Evolutionary conservation across 1,284 basidiomycete genomes (phyloP).

Genomic region (Blastosporella zonata): DNA sequence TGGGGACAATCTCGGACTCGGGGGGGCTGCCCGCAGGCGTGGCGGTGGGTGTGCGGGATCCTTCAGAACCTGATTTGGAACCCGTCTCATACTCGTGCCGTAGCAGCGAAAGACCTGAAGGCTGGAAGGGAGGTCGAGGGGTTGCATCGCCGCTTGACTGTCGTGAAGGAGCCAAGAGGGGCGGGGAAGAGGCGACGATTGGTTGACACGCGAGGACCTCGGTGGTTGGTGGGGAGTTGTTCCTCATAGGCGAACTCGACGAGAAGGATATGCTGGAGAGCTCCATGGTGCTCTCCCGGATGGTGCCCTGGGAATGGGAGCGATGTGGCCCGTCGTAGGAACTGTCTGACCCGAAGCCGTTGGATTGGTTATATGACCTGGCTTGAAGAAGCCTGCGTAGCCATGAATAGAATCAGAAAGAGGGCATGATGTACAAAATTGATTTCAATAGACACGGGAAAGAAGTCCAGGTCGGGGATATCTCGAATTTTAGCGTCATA

Average conservation of each 20-base stretch:
- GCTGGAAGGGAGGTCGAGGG: conserved; percentile 17
- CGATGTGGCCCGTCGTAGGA: conserved; percentile 12
- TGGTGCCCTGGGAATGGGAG: conserved; percentile 53
- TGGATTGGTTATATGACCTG: conserved; percentile 32
- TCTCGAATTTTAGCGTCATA: conserved; percentile 3
- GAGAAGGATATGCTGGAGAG: conserved; percentile 54
- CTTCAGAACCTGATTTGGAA: conserved; percentile 12
- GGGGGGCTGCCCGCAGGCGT: no score
- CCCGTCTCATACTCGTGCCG: conserved; percentile 23
- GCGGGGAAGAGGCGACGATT: conserved; percentile 21
- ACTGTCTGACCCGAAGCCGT: conserved; percentile 15
- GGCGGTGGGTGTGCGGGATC: conserved; percentile 16
- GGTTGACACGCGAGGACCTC: conserved; percentile 10
- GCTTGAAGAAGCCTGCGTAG: conserved; percentile 37
- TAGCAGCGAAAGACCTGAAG: conserved; percentile 32
- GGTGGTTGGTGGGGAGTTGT: conserved; percentile 2
- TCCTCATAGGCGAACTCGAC: conserved; percentile 20
- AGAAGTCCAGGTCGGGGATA: conserved; percentile 1
- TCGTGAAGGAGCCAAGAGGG: conserved; percentile 3
- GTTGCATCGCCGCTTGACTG: conserved; percentile 10
- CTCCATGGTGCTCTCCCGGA: conserved; percentile 64
- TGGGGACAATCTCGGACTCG: not conserved
- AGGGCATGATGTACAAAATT: not conserved
- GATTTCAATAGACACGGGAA: not conserved
- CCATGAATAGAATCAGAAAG: conserved; percentile 1